Conservation (phyloP, 2,329 filamentous ascomycete species). For the Pestalotiopsis sp. region DNA sequence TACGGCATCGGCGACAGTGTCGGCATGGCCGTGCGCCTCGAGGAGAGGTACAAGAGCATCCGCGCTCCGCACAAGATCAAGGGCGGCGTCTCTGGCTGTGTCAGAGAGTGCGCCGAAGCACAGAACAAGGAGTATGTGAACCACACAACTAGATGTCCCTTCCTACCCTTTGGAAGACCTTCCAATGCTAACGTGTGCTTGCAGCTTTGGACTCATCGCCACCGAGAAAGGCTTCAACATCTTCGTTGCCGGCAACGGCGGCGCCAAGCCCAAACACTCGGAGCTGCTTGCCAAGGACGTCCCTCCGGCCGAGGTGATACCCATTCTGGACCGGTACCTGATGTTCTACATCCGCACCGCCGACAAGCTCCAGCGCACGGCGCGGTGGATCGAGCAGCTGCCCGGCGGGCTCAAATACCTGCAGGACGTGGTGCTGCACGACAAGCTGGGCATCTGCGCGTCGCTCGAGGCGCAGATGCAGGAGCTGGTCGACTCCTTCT, state of each 20-base stretch:
- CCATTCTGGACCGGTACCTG: constrained; percentile 84
- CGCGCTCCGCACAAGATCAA: constrained; percentile 90
- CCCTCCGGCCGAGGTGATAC: constrained; percentile 76
- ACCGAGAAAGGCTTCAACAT: constrained; percentile 94
- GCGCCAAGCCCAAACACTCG: constrained; percentile 78
- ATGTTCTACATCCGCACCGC: constrained; percentile 94
- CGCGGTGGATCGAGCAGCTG: constrained; percentile 81
- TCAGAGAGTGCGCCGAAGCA: constrained; percentile 90
- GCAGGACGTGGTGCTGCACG: constrained; percentile 77
- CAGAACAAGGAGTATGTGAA: constrained; percentile 79
- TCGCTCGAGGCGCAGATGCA: constrained; percentile 87
- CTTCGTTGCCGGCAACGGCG: constrained; percentile 87
- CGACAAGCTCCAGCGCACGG: constrained; percentile 86
- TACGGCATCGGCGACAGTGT: constrained; percentile 89
- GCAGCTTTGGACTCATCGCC: constrained; percentile 82
- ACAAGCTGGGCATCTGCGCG: constrained; percentile 82
- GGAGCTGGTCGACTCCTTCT: constrained; percentile 78
- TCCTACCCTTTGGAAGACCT: background rate
- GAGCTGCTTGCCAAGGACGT: constrained; percentile 87
- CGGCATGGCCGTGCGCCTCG: constrained; percentile 82
- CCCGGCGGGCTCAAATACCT: constrained; percentile 85
- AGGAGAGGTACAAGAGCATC: constrained; percentile 90
- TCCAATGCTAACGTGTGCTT: background rate
- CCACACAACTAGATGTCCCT: background rate
- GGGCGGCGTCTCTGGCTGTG: constrained; percentile 84